A percentile compares a stretch with the other conserved stretches of the same genome.
Evolutionary conservation across 2,329 filamentous ascomycete genomes (phyloP).

Genomic region (Botrytis fragariae): DNA sequence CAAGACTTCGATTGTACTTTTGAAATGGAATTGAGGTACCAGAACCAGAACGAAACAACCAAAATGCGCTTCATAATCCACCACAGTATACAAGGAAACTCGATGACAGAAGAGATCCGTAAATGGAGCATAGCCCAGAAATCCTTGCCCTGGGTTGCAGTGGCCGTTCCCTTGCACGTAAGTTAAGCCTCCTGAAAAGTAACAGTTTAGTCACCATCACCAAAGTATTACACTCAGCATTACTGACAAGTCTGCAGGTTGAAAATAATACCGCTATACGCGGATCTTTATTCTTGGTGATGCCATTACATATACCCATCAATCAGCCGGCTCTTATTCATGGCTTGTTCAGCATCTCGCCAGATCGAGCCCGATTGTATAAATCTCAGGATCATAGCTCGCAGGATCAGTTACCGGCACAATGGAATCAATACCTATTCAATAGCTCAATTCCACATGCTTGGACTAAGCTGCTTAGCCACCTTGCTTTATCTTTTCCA

Average conservation of each 20-base stretch:
- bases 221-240: not conserved
- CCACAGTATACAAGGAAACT: constrained; percentile 33
- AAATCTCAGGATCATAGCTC: constrained; percentile 28
- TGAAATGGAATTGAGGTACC: constrained; percentile 20
- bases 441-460: constrained; percentile 28
- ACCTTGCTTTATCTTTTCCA: constrained; percentile 22
- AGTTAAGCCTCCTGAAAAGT: constrained; percentile 5
- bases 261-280: not conserved
- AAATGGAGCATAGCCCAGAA: constrained; percentile 36
- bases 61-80: constrained; percentile 32
- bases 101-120: constrained; percentile 28
- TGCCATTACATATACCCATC: constrained; percentile 38
- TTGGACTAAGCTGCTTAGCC: constrained; percentile 33
- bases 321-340: constrained; percentile 40
- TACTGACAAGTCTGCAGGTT: not conserved
- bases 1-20: constrained; percentile 30
- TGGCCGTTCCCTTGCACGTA: constrained; percentile 36
- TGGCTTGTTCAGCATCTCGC: constrained; percentile 39
- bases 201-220: not conserved
- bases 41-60: constrained; percentile 2
- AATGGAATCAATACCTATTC: constrained; percentile 39
- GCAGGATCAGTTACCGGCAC: constrained; percentile 30
- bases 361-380: constrained; percentile 38
- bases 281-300: constrained; percentile 38
- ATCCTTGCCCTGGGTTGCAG: constrained; percentile 39